Evolutionary conservation across 805 yeast genomes (phyloP).

Genomic region (Cyberlindnera veronae): DNA sequence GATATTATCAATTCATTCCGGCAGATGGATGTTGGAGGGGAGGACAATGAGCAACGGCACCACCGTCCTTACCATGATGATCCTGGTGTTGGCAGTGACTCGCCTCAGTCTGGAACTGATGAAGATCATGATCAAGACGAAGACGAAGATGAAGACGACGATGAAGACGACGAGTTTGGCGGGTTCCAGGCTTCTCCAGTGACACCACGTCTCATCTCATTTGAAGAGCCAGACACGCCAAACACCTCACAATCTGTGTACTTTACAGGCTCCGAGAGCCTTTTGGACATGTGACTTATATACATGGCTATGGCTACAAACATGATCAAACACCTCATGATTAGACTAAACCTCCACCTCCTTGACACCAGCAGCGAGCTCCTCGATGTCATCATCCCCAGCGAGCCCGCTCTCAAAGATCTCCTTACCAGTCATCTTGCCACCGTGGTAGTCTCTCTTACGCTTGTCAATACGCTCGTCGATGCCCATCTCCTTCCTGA

Average conservation of each 20-base stretch:
- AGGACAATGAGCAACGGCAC: too few species aligned
- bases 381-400: slow-evolving; percentile 57
- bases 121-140: slow-evolving; percentile 18
- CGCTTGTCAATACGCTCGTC: slow-evolving; percentile 56
- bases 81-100: too few species aligned
- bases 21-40: too few species aligned
- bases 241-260: not conserved
- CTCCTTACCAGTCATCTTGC: slow-evolving; percentile 82
- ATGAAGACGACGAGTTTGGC: slow-evolving; percentile 35
- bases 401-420: slow-evolving; percentile 89
- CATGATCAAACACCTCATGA: too few species aligned
- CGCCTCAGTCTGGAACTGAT: too few species aligned
- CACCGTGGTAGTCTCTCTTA: slow-evolving; percentile 57
- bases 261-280: too few species aligned
- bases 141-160: slow-evolving; percentile 22
- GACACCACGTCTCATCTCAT: slow-evolving; percentile 5
- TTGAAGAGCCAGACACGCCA: slow-evolving; percentile 14
- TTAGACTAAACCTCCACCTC: too few species aligned
- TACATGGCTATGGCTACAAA: too few species aligned
- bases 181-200: slow-evolving; percentile 33
- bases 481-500: slow-evolving; percentile 69
- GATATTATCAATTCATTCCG: too few species aligned
- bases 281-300: too few species aligned
- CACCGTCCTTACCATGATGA: too few species aligned
- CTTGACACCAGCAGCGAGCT: slow-evolving; percentile 26